phyloP scores from a whole-genome alignment of 2,329 filamentous ascomycete species.

The Fusarium lyarnte region DNA sequence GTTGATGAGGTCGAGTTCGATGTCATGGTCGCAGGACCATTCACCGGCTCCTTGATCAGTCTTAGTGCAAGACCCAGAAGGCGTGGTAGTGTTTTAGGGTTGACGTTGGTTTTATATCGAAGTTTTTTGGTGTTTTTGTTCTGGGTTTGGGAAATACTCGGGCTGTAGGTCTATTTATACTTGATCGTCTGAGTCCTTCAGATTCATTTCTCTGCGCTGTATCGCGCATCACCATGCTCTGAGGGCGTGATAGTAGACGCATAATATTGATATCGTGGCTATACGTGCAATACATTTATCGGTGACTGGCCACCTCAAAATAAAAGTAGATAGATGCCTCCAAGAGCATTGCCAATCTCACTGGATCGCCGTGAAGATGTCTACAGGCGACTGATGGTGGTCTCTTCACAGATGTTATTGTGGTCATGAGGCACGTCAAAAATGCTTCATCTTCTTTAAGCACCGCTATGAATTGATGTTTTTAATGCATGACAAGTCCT shows the following conservation, averaged over 20 bases:
- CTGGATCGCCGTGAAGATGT: not conserved
- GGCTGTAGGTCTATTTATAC: not conserved
- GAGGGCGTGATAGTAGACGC: rapidly evolving
- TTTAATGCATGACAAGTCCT: rapidly evolving
- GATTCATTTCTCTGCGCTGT: rapidly evolving
- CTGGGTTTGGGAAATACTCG: not conserved
- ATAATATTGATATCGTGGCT: not conserved
- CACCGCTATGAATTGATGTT: rapidly evolving
- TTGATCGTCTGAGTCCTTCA: rapidly evolving
- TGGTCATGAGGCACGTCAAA: not conserved
- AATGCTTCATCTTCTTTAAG: too few species aligned
- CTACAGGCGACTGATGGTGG: rapidly evolving
- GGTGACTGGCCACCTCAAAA: too few species aligned
- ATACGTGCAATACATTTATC: too few species aligned
- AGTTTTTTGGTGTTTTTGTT: not conserved
- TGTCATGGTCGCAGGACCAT: not conserved
- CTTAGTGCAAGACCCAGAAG: not conserved
- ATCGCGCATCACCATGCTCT: rapidly evolving
- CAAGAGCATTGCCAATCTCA: too few species aligned
- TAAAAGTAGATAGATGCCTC: too few species aligned
- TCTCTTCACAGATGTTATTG: not conserved
- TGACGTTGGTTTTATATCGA: not conserved
- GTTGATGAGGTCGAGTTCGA: not conserved
- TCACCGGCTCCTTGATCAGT: not conserved
- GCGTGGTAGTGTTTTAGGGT: not conserved